Evolutionary conservation across 192 early-diverging fungal species (phyloP).

Genomic region (Rhizophagus prolifer): DNA sequence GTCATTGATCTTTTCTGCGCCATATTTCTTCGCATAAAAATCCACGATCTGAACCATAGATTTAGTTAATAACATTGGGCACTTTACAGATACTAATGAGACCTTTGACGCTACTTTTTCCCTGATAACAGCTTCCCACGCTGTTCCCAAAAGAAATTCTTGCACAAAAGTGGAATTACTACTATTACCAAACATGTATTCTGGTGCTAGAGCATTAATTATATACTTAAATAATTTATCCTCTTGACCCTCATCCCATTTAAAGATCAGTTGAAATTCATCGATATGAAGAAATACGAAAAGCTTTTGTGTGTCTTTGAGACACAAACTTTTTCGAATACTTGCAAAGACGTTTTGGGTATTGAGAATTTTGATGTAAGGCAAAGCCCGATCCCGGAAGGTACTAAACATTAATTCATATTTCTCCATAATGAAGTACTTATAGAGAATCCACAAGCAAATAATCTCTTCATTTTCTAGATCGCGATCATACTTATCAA

Average conservation of each 20-base stretch:
- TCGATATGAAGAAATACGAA: slow-evolving; percentile 23
- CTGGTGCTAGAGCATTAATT: background rate
- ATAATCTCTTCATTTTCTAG: slow-evolving; percentile 10
- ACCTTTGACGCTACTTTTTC: slow-evolving; percentile 20
- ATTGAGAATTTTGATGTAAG: slow-evolving; percentile 24
- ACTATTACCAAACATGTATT: no score
- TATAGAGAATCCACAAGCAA: slow-evolving; percentile 23
- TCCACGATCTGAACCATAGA: slow-evolving; percentile 22
- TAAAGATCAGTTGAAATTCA: slow-evolving; percentile 16
- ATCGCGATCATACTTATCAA: background rate
- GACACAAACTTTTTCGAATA: slow-evolving; percentile 17
- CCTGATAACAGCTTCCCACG: slow-evolving; percentile 9
- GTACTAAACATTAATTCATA: slow-evolving; percentile 4
- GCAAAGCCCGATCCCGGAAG: background rate
- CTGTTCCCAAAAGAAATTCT: slow-evolving; percentile 11
- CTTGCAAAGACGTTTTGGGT: background rate
- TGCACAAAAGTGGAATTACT: background rate
- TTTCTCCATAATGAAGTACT: slow-evolving; percentile 23
- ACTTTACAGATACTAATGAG: slow-evolving; percentile 20
- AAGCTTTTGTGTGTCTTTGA: background rate
- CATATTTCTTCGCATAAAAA: no score
- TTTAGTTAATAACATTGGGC: slow-evolving; percentile 12
- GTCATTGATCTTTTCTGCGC: slow-evolving; percentile 12
- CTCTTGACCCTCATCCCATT: background rate
- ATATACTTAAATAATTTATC: slow-evolving; percentile 6